phyloP scores from a whole-genome alignment of 495 filamentous ascomycete species.

The Aspergillus leporis region DNA sequence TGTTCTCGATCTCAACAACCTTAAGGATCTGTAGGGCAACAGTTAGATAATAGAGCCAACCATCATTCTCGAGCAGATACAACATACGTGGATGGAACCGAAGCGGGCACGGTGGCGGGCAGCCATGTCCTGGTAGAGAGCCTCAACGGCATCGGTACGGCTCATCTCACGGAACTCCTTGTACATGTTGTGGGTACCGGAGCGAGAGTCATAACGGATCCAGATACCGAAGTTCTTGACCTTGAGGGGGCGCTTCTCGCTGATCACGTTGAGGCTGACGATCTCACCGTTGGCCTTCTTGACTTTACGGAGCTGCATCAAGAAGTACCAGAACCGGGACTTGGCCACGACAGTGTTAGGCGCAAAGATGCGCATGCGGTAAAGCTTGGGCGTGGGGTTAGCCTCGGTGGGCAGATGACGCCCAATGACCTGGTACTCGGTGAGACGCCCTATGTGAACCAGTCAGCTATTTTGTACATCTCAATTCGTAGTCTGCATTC shows the following conservation, averaged over 20 bases:
- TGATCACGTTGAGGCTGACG: conserved; percentile 91
- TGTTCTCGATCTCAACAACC: conserved; percentile 94
- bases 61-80: not conserved
- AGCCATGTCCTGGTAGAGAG: conserved; percentile 99
- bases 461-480: conserved; percentile 32
- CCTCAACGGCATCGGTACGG: conserved; percentile 89
- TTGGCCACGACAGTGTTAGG: conserved; percentile 97
- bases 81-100: conserved; percentile 92
- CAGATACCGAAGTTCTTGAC: conserved; percentile 99
- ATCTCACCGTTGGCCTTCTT: conserved; percentile 99
- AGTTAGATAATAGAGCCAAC: conserved; percentile 28
- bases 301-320: conserved; percentile 97
- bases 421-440: conserved; percentile 99
- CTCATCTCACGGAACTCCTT: conserved; percentile 99
- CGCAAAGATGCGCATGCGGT: conserved; percentile 99
- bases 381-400: conserved; percentile 94
- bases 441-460: conserved; percentile 80
- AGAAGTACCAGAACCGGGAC: conserved; percentile 99
- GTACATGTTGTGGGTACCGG: conserved; percentile 99
- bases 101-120: conserved; percentile 97
- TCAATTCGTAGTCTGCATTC: conserved; percentile 8
- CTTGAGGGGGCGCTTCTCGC: conserved; percentile 96
- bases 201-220: conserved; percentile 99
- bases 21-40: conserved; percentile 76
- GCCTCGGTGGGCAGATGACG: conserved; percentile 96